phyloP scores from a whole-genome alignment of 83 land plant species.

The Isoetes engelmannii region DNA sequence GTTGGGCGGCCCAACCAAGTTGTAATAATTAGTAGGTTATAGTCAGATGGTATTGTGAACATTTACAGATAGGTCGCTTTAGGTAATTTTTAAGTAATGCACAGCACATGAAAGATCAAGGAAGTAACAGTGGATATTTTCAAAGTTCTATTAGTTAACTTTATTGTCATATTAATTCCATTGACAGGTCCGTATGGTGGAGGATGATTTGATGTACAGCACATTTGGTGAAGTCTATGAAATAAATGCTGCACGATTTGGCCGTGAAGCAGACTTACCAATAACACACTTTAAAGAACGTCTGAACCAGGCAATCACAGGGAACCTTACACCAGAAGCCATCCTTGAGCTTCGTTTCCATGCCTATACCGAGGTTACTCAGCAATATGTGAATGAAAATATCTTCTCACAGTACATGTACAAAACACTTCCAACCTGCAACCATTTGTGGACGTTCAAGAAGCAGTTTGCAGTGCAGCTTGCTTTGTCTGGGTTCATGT shows the following conservation, averaged over 20 bases:
- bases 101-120: no score
- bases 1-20: background rate
- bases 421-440: slow-evolving; percentile 85
- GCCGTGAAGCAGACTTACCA: slow-evolving; percentile 90
- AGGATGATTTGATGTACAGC: slow-evolving; percentile 97
- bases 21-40: background rate
- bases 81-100: background rate
- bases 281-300: slow-evolving; percentile 95
- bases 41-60: background rate
- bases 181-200: slow-evolving; percentile 92
- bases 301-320: slow-evolving; percentile 83
- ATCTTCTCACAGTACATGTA: slow-evolving; percentile 98
- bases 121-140: no score
- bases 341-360: slow-evolving; percentile 81
- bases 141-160: no score
- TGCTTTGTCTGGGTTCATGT: slow-evolving; percentile 95
- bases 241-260: slow-evolving; percentile 89
- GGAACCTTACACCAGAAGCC: slow-evolving; percentile 76
- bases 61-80: background rate
- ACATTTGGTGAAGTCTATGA: slow-evolving; percentile 99
- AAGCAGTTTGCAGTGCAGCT: slow-evolving; percentile 97
- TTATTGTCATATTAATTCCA: no score
- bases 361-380: slow-evolving; percentile 81
- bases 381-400: slow-evolving; percentile 66
- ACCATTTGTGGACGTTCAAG: slow-evolving; percentile 96